Conservation (phyloP, 495 filamentous ascomycete species). For the Podospora pseudopauciseta region DNA sequence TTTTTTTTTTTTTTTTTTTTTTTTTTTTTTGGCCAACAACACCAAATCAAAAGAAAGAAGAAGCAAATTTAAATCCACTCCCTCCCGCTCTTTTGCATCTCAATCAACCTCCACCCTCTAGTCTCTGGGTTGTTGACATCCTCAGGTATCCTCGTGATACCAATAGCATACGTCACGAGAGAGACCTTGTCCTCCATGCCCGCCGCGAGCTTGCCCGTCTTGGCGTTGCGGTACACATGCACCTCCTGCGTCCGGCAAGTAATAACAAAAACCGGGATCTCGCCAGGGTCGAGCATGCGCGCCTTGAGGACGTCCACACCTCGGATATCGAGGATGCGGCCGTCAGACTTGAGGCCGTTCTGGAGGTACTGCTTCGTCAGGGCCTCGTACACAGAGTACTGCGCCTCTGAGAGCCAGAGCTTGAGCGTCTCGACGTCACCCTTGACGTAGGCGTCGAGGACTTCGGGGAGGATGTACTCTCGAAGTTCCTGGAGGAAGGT, state of each 20-base stretch:
- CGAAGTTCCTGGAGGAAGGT: slow-evolving; percentile 89
- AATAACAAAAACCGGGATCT: slow-evolving; percentile 95
- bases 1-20: neutral
- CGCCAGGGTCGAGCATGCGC: slow-evolving; percentile 90
- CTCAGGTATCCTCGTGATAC: slow-evolving; percentile 85
- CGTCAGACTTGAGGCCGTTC: slow-evolving; percentile 88
- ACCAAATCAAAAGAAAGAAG: neutral
- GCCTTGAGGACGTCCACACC: slow-evolving; percentile 88
- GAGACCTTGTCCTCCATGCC: slow-evolving; percentile 99
- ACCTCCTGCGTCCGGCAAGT: slow-evolving; percentile 97
- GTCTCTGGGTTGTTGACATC: slow-evolving; percentile 97
- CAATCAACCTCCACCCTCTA: slow-evolving; percentile 91
- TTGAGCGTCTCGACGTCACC: slow-evolving; percentile 87
- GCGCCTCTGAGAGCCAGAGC: slow-evolving; percentile 91
- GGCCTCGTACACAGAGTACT: slow-evolving; percentile 91
- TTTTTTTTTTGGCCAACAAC: neutral
- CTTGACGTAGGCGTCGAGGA: slow-evolving; percentile 96
- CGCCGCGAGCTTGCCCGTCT: slow-evolving; percentile 84
- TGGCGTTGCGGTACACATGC: slow-evolving; percentile 89
- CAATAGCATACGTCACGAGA: slow-evolving; percentile 95
- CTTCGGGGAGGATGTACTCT: slow-evolving; percentile 96
- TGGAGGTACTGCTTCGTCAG: slow-evolving; percentile 91
- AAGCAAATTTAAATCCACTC: slow-evolving; percentile 57
- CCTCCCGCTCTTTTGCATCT: slow-evolving; percentile 95
- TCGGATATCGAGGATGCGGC: slow-evolving; percentile 89